Evolutionary conservation across 371 early-diverging fungal genomes (phyloP).

Genomic region (Saksenaea vasiformis): DNA sequence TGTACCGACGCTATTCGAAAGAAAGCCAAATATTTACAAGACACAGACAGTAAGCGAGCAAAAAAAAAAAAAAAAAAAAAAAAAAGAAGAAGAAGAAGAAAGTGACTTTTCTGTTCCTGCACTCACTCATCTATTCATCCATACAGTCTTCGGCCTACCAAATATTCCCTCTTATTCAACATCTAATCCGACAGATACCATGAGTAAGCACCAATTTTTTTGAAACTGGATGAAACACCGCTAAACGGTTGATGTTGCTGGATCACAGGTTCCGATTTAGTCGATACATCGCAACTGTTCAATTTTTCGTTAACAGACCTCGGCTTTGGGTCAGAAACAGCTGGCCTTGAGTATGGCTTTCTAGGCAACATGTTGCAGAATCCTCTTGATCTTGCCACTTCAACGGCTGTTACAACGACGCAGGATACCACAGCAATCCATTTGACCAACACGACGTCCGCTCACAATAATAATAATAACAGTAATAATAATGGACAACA

Average conservation of each 20-base stretch:
- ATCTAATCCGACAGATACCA: neutral
- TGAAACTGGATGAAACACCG: constrained; percentile 2
- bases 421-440: constrained; percentile 4
- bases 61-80: too few species aligned
- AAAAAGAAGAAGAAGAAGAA: too few species aligned
- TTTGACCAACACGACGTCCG: neutral
- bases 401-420: constrained; percentile 8
- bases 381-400: constrained; percentile 21
- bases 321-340: constrained; percentile 47
- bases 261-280: constrained; percentile 8
- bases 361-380: constrained; percentile 41
- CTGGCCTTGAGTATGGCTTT: constrained; percentile 47
- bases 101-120: too few species aligned
- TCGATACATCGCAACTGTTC: constrained; percentile 22
- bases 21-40: constrained; percentile 77
- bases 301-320: constrained; percentile 40
- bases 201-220: neutral
- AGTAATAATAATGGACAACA: neutral
- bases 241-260: neutral
- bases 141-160: neutral
- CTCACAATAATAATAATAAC: too few species aligned
- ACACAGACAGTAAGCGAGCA: constrained; percentile 25
- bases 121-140: neutral
- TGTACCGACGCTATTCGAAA: constrained; percentile 82
- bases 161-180: neutral